Base-by-base conservation (phyloP, 768 basidiomycete genomes). In the Lyophyllum decastes region DNA sequence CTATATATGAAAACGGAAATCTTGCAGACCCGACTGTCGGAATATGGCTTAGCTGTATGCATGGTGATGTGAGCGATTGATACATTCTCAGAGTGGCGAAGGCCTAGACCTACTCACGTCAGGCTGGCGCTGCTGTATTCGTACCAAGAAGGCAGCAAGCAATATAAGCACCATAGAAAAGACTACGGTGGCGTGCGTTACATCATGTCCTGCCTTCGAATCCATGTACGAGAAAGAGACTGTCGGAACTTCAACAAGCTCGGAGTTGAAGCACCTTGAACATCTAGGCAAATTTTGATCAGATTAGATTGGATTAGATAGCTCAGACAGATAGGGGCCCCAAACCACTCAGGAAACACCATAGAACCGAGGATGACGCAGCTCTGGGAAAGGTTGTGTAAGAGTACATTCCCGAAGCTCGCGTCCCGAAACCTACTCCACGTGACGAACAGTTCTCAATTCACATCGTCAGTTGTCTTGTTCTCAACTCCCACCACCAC, bases 41-140 rank as follows among this genome's bases (percentile, higher is more conserved):
- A 25, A 73, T 71, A 34, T 65, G 61, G 21, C 58, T 64, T 16
- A 72, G 57, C 72, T 73, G 49, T 5, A 7, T 5, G 40, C 6
- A n/a, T n/a, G 24, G 41, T 33, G 2, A 33, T 41, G n/a, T 44
- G 14, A 22, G 30, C 26, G 9, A 14, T 0, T 17, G 14, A 0
- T 21, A 50, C 16, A 33, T 26, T 22, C 10, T 16, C 21, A 34
- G 45, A 11, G 11, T 25, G 14, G 14, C 21, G 11, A 14, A 14
- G 10, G 40, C 16, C 35, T 9, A 38, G 16, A 38, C 35, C 17
- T 22, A 51, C 62, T 24, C 52, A 60, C 62, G 25, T 45, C 48
- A 27, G 58, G 52, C 30, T 58, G 44, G 22, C n/a, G 21, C 8
- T 35, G 27, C 10, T 48, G 27, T 24, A 49, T 21, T 49, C 44